Conservation (phyloP, 306 rosid genomes). For the Ormosia emarginata region DNA sequence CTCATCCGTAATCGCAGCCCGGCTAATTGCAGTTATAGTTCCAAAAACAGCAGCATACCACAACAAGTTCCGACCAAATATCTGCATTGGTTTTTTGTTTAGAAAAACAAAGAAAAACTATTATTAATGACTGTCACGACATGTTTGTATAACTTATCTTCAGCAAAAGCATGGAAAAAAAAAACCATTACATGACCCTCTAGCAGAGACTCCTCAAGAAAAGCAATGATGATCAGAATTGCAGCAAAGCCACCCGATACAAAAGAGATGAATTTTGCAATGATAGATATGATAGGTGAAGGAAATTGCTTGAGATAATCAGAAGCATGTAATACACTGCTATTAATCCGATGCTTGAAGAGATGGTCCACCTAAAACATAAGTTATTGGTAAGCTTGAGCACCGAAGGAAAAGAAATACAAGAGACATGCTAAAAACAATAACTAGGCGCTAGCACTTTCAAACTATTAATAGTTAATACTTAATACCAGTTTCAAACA, state of each 20-base stretch:
- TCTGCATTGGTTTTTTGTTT: conserved; percentile 39
- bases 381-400: background rate
- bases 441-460: background rate
- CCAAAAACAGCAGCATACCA: conserved; percentile 99
- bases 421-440: background rate
- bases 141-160: background rate
- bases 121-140: background rate
- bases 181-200: conserved; percentile 81
- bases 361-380: conserved; percentile 82
- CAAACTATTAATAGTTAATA: background rate
- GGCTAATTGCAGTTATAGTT: conserved; percentile 76
- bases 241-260: conserved; percentile 97
- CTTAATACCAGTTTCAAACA: background rate
- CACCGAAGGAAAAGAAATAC: background rate
- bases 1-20: conserved; percentile 69
- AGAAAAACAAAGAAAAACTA: background rate
- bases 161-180: background rate
- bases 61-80: conserved; percentile 88
- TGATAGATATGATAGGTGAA: conserved; percentile 76
- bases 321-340: conserved; percentile 80
- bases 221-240: conserved; percentile 78
- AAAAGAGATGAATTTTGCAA: conserved; percentile 87
- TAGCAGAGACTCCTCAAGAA: conserved; percentile 87
- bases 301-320: conserved; percentile 87
- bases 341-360: conserved; percentile 85